Conservation (phyloP, 257 asterid species). For the Haberlea rhodopensis region DNA sequence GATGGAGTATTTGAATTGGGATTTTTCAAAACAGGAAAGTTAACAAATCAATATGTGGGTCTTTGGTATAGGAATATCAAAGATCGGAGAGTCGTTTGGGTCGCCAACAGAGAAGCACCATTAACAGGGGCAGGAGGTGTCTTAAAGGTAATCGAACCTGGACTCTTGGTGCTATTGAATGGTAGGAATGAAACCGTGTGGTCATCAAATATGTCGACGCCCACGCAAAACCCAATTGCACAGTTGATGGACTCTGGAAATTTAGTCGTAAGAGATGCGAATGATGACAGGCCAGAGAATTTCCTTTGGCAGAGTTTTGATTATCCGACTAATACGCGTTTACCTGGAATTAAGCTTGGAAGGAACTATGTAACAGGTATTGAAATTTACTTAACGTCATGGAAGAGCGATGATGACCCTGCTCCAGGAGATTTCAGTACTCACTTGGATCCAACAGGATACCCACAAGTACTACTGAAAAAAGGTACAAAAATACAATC, state of each 20-base stretch:
- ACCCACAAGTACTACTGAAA: conserved; percentile 18
- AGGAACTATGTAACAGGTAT: conserved; percentile 23
- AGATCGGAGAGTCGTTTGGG: no score
- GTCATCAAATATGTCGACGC: conserved; percentile 30
- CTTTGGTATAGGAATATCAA: no score
- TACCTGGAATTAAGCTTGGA: conserved; percentile 39
- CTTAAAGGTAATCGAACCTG: no score
- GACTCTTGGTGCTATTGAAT: conserved; percentile 28
- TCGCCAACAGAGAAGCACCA: no score
- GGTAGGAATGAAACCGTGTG: conserved; percentile 21
- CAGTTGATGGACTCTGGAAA: conserved; percentile 34
- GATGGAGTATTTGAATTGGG: conserved; percentile 40
- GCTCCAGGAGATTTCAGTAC: conserved; percentile 25
- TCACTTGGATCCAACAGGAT: conserved; percentile 24
- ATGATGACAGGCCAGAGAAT: no score
- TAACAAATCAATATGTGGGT: no score
- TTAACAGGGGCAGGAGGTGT: no score
- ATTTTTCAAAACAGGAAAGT: no score
- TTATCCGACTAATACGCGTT: conserved; percentile 31
- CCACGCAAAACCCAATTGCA: conserved; percentile 20
- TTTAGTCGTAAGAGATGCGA: no score
- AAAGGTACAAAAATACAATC: conserved; percentile 5
- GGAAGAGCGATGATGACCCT: conserved; percentile 37
- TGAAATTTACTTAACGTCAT: conserved; percentile 30
- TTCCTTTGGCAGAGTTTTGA: no score